Evolutionary conservation across 139 green algal genomes (phyloP).

Genomic region (Coelastrella sp.): DNA sequence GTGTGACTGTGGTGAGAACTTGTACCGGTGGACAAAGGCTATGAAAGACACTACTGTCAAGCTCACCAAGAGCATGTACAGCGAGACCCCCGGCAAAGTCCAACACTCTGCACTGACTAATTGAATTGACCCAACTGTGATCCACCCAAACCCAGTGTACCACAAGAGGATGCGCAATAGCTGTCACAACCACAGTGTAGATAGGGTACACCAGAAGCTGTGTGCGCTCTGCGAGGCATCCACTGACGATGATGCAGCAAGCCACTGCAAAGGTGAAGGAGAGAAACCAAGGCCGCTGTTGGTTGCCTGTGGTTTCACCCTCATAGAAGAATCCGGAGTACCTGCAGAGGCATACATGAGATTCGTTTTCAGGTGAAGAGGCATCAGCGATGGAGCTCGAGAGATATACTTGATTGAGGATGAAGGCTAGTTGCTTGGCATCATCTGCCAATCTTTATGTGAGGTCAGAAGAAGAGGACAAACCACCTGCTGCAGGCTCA

Average conservation of each 20-base stretch:
- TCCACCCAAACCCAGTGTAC: constrained; percentile 59
- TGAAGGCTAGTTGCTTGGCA: too few species aligned
- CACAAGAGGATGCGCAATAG: constrained; percentile 51
- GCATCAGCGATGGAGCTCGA: too few species aligned
- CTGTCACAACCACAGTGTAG: constrained; percentile 40
- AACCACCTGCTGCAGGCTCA: too few species aligned
- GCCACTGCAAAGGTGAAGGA: constrained; percentile 59
- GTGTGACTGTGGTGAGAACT: too few species aligned
- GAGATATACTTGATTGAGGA: too few species aligned
- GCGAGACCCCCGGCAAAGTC: constrained; percentile 59
- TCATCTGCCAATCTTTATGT: too few species aligned
- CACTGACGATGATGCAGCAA: constrained; percentile 58
- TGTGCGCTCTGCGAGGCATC: constrained; percentile 67
- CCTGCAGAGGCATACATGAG: constrained; percentile 30
- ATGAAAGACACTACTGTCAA: too few species aligned
- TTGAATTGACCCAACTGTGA: constrained; percentile 38
- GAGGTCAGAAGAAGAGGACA: too few species aligned
- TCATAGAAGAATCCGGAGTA: constrained; percentile 55
- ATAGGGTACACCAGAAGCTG: constrained; percentile 50
- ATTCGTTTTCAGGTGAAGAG: too few species aligned
- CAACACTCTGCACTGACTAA: constrained; percentile 53
- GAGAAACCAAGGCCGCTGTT: constrained; percentile 60
- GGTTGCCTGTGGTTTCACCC: neutral
- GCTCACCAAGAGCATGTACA: constrained; percentile 57
- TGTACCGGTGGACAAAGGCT: too few species aligned